Conservation (phyloP, 2,329 filamentous ascomycete genomes). For the Sarocladium kiliense region DNA sequence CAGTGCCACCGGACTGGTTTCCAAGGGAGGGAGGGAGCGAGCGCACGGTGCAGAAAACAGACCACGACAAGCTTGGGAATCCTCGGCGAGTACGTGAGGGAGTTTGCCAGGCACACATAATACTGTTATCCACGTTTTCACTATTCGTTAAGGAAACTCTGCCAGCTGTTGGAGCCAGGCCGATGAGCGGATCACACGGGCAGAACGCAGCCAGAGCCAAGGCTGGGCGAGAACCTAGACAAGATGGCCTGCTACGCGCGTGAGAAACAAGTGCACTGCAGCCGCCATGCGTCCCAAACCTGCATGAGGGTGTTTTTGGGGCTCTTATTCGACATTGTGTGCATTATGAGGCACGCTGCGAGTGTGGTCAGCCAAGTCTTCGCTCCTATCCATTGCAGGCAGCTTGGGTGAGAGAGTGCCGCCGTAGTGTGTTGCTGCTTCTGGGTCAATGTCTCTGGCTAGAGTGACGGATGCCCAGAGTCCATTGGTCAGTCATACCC, state of each 20-base stretch:
- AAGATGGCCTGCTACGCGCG: not conserved
- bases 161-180: too few species aligned
- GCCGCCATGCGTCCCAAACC: not conserved
- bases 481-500: not conserved
- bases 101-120: too few species aligned
- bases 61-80: not conserved
- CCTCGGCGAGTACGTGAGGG: not conserved
- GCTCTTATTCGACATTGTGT: too few species aligned
- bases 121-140: too few species aligned
- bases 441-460: too few species aligned
- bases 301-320: too few species aligned
- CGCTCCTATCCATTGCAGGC: too few species aligned
- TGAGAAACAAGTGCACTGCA: not conserved
- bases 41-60: not conserved
- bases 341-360: too few species aligned
- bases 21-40: not conserved
- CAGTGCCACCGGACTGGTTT: not conserved
- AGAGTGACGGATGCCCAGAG: conserved; percentile 7
- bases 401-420: too few species aligned
- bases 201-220: not conserved
- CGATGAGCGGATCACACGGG: not conserved
- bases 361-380: too few species aligned
- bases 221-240: not conserved
- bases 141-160: too few species aligned
- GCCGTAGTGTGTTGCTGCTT: too few species aligned